phyloP scores from a whole-genome alignment of 2,329 filamentous ascomycete genomes.

The Penicillium sp. region DNA sequence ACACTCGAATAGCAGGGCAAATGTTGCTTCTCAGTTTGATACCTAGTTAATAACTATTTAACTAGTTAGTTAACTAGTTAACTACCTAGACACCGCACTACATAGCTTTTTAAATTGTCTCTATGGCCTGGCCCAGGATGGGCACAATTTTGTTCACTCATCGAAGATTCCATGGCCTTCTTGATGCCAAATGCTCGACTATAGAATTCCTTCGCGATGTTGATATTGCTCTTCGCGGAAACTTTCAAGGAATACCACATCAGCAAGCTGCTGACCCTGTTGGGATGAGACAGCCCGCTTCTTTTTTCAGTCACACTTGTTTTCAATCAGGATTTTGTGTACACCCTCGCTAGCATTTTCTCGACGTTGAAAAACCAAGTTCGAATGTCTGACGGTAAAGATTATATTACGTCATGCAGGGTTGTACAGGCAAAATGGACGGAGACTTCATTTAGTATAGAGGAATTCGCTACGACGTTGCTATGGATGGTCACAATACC shows the following conservation, averaged over 20 bases:
- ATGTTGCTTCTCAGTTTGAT: too few relatives aligned
- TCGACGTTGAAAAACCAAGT: constrained; percentile 99
- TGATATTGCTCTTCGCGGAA: constrained; percentile 98
- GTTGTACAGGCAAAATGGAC: too few relatives aligned
- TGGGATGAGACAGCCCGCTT: constrained; percentile 92
- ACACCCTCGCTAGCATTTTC: constrained; percentile 96
- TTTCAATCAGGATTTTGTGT: constrained; percentile 99
- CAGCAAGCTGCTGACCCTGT: constrained; percentile 84
- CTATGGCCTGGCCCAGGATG: too few relatives aligned
- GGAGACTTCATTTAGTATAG: too few relatives aligned
- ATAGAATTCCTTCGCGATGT: constrained; percentile 98
- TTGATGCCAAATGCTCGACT: constrained; percentile 94
- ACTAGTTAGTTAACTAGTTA: too few relatives aligned
- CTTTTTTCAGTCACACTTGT: constrained; percentile 99
- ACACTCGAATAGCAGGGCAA: too few relatives aligned
- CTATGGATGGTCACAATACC: too few relatives aligned
- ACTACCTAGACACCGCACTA: too few relatives aligned
- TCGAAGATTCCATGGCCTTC: constrained; percentile 91
- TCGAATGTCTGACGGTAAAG: constrained; percentile 72
- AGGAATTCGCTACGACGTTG: too few relatives aligned
- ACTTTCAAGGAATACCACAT: constrained; percentile 96
- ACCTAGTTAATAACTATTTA: too few relatives aligned
- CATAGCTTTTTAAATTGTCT: too few relatives aligned
- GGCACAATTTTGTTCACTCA: constrained; percentile 61
- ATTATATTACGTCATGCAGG: background rate